Base-by-base conservation (phyloP, 2,329 filamentous ascomycete genomes). In the Colletotrichum euphorbiae region DNA sequence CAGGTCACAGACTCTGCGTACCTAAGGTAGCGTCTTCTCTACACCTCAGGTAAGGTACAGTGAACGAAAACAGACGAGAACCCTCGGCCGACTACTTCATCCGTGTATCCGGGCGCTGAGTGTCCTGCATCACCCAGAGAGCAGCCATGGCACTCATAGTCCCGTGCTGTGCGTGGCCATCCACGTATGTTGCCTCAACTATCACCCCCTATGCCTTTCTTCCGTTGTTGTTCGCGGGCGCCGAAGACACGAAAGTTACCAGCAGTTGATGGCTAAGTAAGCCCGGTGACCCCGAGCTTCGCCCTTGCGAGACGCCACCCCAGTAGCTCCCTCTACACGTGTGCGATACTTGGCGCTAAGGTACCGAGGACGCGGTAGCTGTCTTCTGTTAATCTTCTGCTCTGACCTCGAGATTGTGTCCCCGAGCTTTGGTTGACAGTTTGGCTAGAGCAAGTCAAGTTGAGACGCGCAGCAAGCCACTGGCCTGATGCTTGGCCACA, bases 271-370 rank as follows among this genome's bases (percentile, higher is more conserved):
- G 52, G 65, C 65, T 48, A 31, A 65, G 61, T 54, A 66, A 60
- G 66, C 66, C 66, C 48, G 40, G 65, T 69, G 13, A n/a, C 31
- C 46, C 24, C 31, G 40, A 69, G 61, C 33, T 51, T 60, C 52
- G 48, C 66, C 61, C 62, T 69, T 55, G 48, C 33, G 48, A 66
- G 55, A 66, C 62, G 50, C 66, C 40, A 69, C 21, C 7, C 28
- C 33, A 15, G n/a, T 60, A 55, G 61, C 54, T 54, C 33, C 54
- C 21, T 55, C 66, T 43, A 51, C 48, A 69, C 66, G 66, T 50
- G 57, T 67, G 61, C 31, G 66, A 55, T 66, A 43, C 46, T 69
- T 55, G 54, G 66, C 66, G 54, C 66, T 60, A 69, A 63, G 31
- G 62, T 43, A 31, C 55, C 62, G 43, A 50, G 33, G 19, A 66